phyloP scores from a whole-genome alignment of 345 rosid species.

The Carallia pectinifolia region DNA sequence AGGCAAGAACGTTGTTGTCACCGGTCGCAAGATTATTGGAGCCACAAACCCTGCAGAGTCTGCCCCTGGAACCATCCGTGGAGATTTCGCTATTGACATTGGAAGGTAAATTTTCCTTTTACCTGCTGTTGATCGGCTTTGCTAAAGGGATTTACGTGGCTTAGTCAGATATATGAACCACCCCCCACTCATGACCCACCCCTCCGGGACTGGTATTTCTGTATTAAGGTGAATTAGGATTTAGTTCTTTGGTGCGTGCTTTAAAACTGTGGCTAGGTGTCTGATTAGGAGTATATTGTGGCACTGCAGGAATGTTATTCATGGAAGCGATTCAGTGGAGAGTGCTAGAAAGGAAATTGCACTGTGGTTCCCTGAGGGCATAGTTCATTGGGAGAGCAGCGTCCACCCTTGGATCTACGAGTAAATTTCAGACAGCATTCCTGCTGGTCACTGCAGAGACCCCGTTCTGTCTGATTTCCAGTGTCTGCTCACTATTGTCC shows the following conservation, averaged over 20 bases:
- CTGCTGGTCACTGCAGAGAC: background rate
- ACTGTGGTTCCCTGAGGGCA: constrained; percentile 87
- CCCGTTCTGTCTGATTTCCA: background rate
- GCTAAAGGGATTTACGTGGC: no score
- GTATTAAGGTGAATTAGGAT: background rate
- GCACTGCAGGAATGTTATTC: constrained; percentile 72
- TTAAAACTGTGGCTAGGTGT: background rate
- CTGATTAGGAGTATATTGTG: background rate
- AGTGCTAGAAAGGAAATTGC: constrained; percentile 87
- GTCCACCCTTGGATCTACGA: constrained; percentile 86
- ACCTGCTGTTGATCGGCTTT: no score
- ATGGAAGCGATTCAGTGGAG: constrained; percentile 81
- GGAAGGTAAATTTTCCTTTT: constrained; percentile 51
- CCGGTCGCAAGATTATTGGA: constrained; percentile 87
- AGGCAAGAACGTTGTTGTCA: constrained; percentile 80
- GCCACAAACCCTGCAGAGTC: constrained; percentile 94
- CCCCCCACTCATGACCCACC: no score
- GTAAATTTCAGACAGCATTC: constrained; percentile 14
- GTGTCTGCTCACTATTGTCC: background rate
- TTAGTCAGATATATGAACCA: no score
- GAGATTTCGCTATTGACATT: constrained; percentile 80
- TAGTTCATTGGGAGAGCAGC: constrained; percentile 79
- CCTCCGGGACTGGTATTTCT: no score
- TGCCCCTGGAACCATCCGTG: constrained; percentile 96
- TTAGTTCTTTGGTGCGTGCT: background rate